Evolutionary conservation across 2,329 filamentous ascomycete species (phyloP).

Genomic region (Colletotrichum tofieldiae): DNA sequence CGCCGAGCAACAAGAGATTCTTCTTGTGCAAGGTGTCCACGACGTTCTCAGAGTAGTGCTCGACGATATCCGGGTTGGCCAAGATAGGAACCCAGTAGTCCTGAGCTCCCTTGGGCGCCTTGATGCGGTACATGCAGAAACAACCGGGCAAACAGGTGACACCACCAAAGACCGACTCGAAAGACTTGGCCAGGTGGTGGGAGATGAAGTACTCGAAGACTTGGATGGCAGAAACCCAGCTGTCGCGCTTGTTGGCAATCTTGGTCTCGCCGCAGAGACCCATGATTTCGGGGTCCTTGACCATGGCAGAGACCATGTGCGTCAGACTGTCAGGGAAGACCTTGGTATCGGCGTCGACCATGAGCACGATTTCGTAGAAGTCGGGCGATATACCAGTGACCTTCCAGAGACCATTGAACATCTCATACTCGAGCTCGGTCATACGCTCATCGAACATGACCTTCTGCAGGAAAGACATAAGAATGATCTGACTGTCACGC

Average conservation of each 20-base stretch:
- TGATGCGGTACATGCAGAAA: conserved; percentile 99
- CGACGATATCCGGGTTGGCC: conserved; percentile 97
- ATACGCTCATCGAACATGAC: conserved; percentile 99
- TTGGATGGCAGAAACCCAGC: conserved; percentile 97
- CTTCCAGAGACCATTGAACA: conserved; percentile 99
- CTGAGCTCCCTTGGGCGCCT: conserved; percentile 96
- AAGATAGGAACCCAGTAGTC: conserved; percentile 99
- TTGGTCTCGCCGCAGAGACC: conserved; percentile 98
- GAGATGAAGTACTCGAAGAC: conserved; percentile 99
- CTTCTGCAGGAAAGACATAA: conserved; percentile 99
- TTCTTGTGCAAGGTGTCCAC: conserved; percentile 99
- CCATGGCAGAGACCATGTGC: conserved; percentile 99
- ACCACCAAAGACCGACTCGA: conserved; percentile 98
- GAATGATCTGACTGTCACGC: conserved; percentile 97
- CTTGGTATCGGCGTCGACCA: conserved; percentile 99
- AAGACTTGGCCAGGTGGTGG: conserved; percentile 95
- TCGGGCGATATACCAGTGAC: conserved; percentile 98
- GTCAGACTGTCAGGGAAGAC: conserved; percentile 98
- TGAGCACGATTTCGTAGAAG: conserved; percentile 97
- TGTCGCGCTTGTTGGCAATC: conserved; percentile 97
- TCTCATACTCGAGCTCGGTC: conserved; percentile 99
- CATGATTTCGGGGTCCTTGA: conserved; percentile 99
- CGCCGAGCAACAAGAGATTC: conserved; percentile 91
- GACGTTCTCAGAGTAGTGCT: conserved; percentile 99
- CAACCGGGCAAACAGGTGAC: conserved; percentile 98